These are phyloP conservation scores for Casuarina glauca DNA, from an alignment of 306 rosid genomes.

Conservation along the genomic window DNA sequence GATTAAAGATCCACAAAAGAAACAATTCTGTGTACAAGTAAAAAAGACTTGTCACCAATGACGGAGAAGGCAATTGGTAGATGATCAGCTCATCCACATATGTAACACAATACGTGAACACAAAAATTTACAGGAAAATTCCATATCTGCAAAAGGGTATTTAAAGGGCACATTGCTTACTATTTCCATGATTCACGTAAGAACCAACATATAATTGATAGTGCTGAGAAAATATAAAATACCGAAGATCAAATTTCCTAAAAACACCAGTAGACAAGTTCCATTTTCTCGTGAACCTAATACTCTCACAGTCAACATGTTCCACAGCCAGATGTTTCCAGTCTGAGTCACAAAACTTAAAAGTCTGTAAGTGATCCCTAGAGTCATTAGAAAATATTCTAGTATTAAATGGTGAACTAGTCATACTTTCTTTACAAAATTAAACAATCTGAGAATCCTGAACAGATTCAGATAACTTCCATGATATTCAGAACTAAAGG, in stretches of 20 bases:
- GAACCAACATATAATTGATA: neutral
- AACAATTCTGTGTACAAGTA: neutral
- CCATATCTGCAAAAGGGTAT: neutral
- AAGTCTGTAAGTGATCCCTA: neutral
- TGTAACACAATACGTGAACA: slow-evolving; percentile 1
- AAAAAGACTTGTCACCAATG: neutral
- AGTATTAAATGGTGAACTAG: neutral
- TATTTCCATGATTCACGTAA: neutral
- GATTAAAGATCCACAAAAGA: neutral
- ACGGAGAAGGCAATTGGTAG: slow-evolving; percentile 18
- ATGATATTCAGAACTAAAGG: slow-evolving; percentile 15
- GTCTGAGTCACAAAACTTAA: neutral
- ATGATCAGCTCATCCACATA: neutral
- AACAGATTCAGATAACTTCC: slow-evolving; percentile 7
- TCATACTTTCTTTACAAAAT: neutral
- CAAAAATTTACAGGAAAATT: neutral
- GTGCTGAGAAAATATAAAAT: neutral
- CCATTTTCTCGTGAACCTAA: neutral
- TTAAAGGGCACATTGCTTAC: neutral
- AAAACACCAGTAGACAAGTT: neutral
- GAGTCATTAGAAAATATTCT: neutral
- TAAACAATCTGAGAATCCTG: neutral
- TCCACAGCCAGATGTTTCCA: neutral
- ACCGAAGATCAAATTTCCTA: neutral
- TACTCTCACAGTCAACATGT: neutral